phyloP scores from a whole-genome alignment of 352 stramenopile genomes.

The Pythium dissotocum region DNA sequence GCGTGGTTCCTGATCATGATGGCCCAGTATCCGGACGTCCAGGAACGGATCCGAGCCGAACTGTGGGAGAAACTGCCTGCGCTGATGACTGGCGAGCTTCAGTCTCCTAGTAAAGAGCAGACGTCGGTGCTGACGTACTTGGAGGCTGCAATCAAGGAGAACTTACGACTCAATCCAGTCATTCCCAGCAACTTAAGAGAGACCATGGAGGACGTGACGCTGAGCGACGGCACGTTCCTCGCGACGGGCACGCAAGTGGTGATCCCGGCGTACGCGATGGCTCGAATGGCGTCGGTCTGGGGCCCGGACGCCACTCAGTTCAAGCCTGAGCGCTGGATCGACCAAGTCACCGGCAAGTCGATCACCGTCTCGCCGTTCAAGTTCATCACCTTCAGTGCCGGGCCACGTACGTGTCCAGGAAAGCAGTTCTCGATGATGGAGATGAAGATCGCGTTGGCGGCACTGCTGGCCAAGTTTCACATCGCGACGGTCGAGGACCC shows the following conservation, averaged over 20 bases:
- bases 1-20: slow-evolving; percentile 80
- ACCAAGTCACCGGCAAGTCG: slow-evolving; percentile 34
- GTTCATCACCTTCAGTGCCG: slow-evolving; percentile 67
- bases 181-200: slow-evolving; percentile 50
- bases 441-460: slow-evolving; percentile 51
- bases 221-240: slow-evolving; percentile 66
- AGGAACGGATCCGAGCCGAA: slow-evolving; percentile 49
- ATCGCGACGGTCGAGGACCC: slow-evolving; percentile 32
- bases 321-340: slow-evolving; percentile 67
- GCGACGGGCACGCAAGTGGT: slow-evolving; percentile 44
- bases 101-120: slow-evolving; percentile 40
- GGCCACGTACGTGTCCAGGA: slow-evolving; percentile 61
- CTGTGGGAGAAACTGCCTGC: slow-evolving; percentile 37
- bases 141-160: slow-evolving; percentile 63
- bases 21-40: slow-evolving; percentile 50
- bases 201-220: slow-evolving; percentile 42
- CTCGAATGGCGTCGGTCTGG: slow-evolving; percentile 52
- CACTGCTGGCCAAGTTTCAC: slow-evolving; percentile 43
- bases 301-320: slow-evolving; percentile 58
- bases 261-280: slow-evolving; percentile 57
- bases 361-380: slow-evolving; percentile 48
- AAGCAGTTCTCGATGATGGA: slow-evolving; percentile 62
- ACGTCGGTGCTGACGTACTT: slow-evolving; percentile 62
- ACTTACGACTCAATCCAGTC: slow-evolving; percentile 59
- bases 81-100: slow-evolving; percentile 25